phyloP scores from a whole-genome alignment of 1,139 yeast species.

The Maudiozyma humilis region DNA sequence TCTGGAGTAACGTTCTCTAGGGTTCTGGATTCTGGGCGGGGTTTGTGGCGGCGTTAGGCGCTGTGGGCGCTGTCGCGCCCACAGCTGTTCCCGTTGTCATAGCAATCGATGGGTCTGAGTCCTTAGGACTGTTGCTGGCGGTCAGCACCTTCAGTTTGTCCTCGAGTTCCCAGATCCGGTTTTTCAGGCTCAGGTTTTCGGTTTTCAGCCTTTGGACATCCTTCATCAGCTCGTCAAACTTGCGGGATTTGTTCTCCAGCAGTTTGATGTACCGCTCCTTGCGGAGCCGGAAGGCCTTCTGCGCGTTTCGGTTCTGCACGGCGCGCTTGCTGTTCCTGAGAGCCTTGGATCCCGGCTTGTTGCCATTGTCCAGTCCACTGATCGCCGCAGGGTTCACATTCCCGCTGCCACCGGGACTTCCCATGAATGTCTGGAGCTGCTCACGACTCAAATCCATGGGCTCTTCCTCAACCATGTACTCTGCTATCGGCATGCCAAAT shows the following conservation, averaged over 20 bases:
- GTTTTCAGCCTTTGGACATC: slow-evolving; percentile 10
- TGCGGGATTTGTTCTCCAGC: slow-evolving; percentile 60
- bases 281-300: slow-evolving; percentile 75
- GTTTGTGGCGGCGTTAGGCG: background rate
- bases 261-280: slow-evolving; percentile 72
- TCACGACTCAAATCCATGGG: background rate
- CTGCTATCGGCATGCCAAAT: background rate
- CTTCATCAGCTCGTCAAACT: slow-evolving; percentile 50
- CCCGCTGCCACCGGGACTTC: background rate
- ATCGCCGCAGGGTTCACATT: background rate
- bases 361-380: background rate
- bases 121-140: background rate
- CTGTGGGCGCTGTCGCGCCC: background rate
- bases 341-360: background rate
- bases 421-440: background rate
- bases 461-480: background rate
- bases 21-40: background rate
- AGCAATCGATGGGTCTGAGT: background rate
- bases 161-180: slow-evolving; percentile 8
- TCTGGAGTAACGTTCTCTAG: background rate
- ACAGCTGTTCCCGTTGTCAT: background rate
- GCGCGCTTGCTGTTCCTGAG: slow-evolving; percentile 59
- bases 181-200: slow-evolving; percentile 7
- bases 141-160: slow-evolving; percentile 5
- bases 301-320: slow-evolving; percentile 81